A percentile compares a stretch with the other conserved stretches of the same genome.
Conservation (phyloP, 805 yeast species). For the Kluyveromyces aestuarii region DNA sequence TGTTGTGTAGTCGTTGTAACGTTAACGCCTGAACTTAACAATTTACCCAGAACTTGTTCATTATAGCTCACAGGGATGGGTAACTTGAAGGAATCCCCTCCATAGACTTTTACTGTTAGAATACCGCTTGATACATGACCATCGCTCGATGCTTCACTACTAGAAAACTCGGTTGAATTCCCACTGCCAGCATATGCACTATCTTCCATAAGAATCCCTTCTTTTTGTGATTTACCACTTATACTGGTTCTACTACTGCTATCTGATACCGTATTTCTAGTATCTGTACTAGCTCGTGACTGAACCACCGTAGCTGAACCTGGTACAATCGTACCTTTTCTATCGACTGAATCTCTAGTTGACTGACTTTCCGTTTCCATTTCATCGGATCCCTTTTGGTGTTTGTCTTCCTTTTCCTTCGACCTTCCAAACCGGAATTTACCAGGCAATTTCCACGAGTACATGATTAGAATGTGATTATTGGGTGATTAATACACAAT, state of each 20-base stretch:
- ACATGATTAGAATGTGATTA: constrained; percentile 11
- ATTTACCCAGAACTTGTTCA: constrained; percentile 52
- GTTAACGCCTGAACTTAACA: constrained; percentile 47
- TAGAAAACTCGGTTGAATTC: neutral
- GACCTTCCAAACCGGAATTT: constrained; percentile 28
- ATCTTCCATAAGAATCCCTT: neutral
- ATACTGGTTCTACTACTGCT: neutral
- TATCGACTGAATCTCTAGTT: constrained; percentile 9
- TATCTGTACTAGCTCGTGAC: constrained; percentile 1
- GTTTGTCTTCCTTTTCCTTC: constrained; percentile 23
- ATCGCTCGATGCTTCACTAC: neutral
- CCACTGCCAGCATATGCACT: neutral
- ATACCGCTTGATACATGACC: constrained; percentile 40
- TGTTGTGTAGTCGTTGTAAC: constrained; percentile 12
- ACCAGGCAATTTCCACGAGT: constrained; percentile 25
- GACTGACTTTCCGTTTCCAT: constrained; percentile 2
- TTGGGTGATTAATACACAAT: neutral
- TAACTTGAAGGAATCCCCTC: constrained; percentile 54
- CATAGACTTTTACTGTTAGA: constrained; percentile 67
- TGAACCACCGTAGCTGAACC: constrained; percentile 3
- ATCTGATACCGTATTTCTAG: neutral
- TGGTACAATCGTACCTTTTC: constrained; percentile 25
- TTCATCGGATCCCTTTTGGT: constrained; percentile 12
- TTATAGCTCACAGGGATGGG: constrained; percentile 65
- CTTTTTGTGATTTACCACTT: neutral